phyloP scores from a whole-genome alignment of 345 rosid species.

The Erucastrum elatum region DNA sequence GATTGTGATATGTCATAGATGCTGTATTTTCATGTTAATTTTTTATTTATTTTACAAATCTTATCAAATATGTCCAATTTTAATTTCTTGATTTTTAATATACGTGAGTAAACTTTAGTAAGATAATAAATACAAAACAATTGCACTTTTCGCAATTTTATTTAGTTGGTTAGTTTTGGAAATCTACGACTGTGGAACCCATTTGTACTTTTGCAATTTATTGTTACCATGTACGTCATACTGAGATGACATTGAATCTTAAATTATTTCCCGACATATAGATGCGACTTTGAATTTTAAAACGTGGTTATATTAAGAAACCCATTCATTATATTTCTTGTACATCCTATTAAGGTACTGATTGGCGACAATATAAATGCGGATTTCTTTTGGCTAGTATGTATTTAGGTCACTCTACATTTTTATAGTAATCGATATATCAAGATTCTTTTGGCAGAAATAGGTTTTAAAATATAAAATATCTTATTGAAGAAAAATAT shows the following conservation, averaged over 20 bases:
- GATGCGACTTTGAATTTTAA: slow-evolving; percentile 12
- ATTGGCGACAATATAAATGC: no score
- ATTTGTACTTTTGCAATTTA: slow-evolving; percentile 27
- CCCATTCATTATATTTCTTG: no score
- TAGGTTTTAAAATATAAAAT: not conserved
- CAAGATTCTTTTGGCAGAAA: not conserved
- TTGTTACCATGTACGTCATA: not conserved
- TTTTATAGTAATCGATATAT: not conserved
- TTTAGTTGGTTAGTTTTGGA: not conserved
- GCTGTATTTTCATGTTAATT: not conserved
- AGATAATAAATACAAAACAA: not conserved
- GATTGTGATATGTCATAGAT: no score
- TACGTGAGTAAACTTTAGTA: not conserved
- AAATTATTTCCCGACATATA: slow-evolving; percentile 13
- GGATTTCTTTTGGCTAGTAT: no score
- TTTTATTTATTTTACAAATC: no score
- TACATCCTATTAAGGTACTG: no score
- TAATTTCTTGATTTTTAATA: not conserved
- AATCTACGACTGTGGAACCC: not conserved
- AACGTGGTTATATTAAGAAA: not conserved
- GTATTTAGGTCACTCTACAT: not conserved
- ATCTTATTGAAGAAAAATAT: not conserved
- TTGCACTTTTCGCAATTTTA: not conserved
- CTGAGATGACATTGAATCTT: slow-evolving; percentile 11
- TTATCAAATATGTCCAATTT: not conserved